These are phyloP conservation scores for Somion occarium DNA, from an alignment of 1,284 basidiomycete genomes.

Conservation along the genomic window DNA sequence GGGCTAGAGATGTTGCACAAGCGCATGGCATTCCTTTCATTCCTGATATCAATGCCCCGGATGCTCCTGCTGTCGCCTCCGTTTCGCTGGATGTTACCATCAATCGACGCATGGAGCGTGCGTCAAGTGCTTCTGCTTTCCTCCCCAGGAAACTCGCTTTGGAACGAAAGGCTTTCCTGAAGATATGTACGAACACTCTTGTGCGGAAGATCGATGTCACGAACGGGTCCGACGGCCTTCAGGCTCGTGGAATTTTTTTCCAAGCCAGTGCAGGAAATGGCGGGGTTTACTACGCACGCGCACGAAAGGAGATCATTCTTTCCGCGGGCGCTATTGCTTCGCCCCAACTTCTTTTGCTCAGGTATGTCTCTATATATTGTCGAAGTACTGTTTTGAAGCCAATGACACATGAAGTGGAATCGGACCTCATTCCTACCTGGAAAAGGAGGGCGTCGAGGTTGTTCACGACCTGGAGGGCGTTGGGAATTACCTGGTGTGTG, in stretches of 20 bases:
- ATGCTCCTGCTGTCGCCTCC: conserved; percentile 13
- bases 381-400: background rate
- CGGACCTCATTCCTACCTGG: conserved; percentile 6
- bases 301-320: conserved; percentile 35
- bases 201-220: background rate
- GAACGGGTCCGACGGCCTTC: background rate
- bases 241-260: background rate
- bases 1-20: too few species aligned
- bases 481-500: conserved; percentile 7
- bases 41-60: conserved; percentile 18
- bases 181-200: background rate
- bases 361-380: conserved; percentile 12
- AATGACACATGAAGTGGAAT: conserved; percentile 5
- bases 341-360: conserved; percentile 43
- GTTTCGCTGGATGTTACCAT: conserved; percentile 16
- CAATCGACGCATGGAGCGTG: conserved; percentile 12
- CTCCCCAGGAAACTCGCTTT: conserved; percentile 12
- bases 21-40: conserved; percentile 21
- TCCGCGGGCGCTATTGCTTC: conserved; percentile 40
- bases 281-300: conserved; percentile 11
- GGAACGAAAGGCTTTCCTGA: background rate
- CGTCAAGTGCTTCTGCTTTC: conserved; percentile 21
- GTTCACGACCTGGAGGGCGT: conserved; percentile 8
- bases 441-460: conserved; percentile 3
- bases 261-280: background rate